Base-by-base conservation (phyloP, 78 protist species). In the Dictyostelium firmibasis region DNA sequence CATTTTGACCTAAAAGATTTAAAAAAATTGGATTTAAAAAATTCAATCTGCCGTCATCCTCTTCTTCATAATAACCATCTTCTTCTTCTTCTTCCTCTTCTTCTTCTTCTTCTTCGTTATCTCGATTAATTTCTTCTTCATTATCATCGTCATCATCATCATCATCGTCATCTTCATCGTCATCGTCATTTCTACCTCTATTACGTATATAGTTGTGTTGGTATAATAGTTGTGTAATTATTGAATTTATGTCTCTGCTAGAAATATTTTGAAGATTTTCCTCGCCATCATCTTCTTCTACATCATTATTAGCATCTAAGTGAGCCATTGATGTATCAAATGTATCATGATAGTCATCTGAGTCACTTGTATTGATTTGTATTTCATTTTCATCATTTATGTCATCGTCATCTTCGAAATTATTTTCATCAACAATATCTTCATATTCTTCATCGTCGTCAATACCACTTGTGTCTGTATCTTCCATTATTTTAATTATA, bases 401-500 rank as follows among this genome's bases (percentile, higher is more conserved):
- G 50, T 38, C 75, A 38, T 84, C 89, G 35, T 35, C 57, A 20
- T 88, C 83, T n/a, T 86, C 92, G n/a, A 86, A 76, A 23, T 13
- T 35, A 6, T 38, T 64, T 1, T 36, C 33, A 41, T 79, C 86
- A 11, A 18, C 57, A 29, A 60, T 33, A 86, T 86, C 92, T 23
- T 57, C 77, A 76, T 86, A 86, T 44, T 81, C 79, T 0, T 89
- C 94, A 29, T 89, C 94, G 5, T 89, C 94, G 23, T 89, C 87
- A 23, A 81, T 33, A 27, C 77, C 94, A 81, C 86, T 89, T 29
- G 41, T 33, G 38, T 70, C 82, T 25, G 18, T 60, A 44, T 57
- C 67, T 20, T 57, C 67, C 67, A 57, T 57, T 57, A 20, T 53
- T 50, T 1, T 50, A 9, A 50, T 3, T 50, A 53, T 20, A 4